phyloP scores from a whole-genome alignment of 1,139 yeast species.

The Pichia sp. region DNA sequence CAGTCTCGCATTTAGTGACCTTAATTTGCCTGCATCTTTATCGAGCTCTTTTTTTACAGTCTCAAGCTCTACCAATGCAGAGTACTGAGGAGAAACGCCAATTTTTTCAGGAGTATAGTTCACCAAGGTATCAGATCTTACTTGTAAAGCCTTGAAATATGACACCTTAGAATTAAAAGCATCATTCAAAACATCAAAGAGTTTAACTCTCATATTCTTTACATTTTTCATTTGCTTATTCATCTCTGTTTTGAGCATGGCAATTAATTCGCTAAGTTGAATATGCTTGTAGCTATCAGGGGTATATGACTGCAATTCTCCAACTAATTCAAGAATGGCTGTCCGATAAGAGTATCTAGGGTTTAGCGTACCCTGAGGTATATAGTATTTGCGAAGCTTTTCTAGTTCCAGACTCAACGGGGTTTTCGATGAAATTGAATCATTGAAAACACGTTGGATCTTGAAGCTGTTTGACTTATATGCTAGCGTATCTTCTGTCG shows the following conservation, averaged over 20 bases:
- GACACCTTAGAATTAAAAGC: slow-evolving; percentile 74
- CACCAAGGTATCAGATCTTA: slow-evolving; percentile 72
- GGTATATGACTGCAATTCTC: slow-evolving; percentile 7
- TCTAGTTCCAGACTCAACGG: slow-evolving; percentile 32
- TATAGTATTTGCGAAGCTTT: slow-evolving; percentile 30
- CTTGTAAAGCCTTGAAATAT: slow-evolving; percentile 81
- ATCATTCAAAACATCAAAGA: slow-evolving; percentile 52
- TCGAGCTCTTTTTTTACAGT: slow-evolving; percentile 15
- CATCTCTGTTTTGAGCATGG: slow-evolving; percentile 23
- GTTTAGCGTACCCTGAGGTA: slow-evolving; percentile 33
- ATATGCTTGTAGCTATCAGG: slow-evolving; percentile 8
- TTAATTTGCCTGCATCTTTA: slow-evolving; percentile 25
- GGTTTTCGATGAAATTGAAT: neutral
- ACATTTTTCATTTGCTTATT: slow-evolving; percentile 25
- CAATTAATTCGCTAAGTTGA: slow-evolving; percentile 8
- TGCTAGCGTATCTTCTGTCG: slow-evolving; percentile 31
- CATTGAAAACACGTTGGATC: slow-evolving; percentile 2
- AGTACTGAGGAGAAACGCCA: slow-evolving; percentile 20
- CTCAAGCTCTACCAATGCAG: slow-evolving; percentile 23
- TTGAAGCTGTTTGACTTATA: slow-evolving; percentile 10
- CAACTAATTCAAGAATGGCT: slow-evolving; percentile 16
- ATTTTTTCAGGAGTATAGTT: slow-evolving; percentile 30
- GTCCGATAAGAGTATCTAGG: slow-evolving; percentile 26
- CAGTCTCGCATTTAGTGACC: slow-evolving; percentile 45
- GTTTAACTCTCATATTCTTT: slow-evolving; percentile 33